phyloP scores from a whole-genome alignment of 1,139 yeast species.

The Suhomyces maxii region DNA sequence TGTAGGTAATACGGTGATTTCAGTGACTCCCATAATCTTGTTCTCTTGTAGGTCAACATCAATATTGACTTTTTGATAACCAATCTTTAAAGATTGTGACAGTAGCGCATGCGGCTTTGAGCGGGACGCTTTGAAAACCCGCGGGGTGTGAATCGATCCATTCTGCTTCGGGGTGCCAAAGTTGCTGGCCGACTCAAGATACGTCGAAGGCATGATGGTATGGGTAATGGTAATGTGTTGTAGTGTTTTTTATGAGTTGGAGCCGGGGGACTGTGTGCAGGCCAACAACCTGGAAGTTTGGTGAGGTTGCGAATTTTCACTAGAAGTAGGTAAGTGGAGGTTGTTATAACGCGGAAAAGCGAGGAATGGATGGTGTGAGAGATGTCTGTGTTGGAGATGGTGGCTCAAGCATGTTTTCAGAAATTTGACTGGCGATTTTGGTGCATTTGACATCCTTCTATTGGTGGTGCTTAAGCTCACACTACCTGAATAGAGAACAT shows the following conservation, averaged over 20 bases:
- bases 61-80: slow-evolving; percentile 67
- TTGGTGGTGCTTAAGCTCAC: too few relatives aligned
- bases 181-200: slow-evolving; percentile 14
- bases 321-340: too few relatives aligned
- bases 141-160: slow-evolving; percentile 10
- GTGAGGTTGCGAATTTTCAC: not conserved
- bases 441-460: too few relatives aligned
- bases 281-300: not conserved
- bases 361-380: too few relatives aligned
- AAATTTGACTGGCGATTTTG: too few relatives aligned
- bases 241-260: slow-evolving; percentile 1
- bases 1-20: slow-evolving; percentile 74
- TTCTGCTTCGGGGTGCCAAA: slow-evolving; percentile 8
- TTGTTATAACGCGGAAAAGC: too few relatives aligned
- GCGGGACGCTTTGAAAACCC: slow-evolving; percentile 16
- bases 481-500: too few relatives aligned
- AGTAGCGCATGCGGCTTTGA: slow-evolving; percentile 26
- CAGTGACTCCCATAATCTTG: slow-evolving; percentile 71
- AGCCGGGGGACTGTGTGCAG: slow-evolving; percentile 3
- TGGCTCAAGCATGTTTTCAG: too few relatives aligned
- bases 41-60: slow-evolving; percentile 64
- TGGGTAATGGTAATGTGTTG: not conserved
- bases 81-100: slow-evolving; percentile 51
- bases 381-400: too few relatives aligned
- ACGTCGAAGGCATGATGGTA: slow-evolving; percentile 24